These are phyloP conservation scores for Astraeus odoratus DNA, from an alignment of 768 basidiomycete genomes.

Conservation along the genomic window DNA sequence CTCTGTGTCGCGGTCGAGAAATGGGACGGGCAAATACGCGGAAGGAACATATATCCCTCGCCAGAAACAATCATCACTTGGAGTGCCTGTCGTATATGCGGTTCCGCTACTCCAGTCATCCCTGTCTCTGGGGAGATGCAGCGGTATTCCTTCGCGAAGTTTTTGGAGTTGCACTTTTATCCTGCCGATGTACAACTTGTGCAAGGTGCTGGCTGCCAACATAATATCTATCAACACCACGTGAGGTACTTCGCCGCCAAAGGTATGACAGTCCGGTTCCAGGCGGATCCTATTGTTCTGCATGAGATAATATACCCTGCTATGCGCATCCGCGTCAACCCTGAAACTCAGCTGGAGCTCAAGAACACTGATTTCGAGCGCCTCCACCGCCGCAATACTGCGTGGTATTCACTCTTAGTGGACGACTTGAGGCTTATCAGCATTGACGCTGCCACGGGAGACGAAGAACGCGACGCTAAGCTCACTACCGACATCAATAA, in stretches of 20 bases:
- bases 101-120: constrained; percentile 78
- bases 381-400: constrained; percentile 60
- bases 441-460: constrained; percentile 74
- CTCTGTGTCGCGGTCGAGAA: constrained; percentile 84
- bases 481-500: constrained; percentile 57
- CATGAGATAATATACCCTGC: constrained; percentile 90
- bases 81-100: constrained; percentile 79
- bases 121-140: constrained; percentile 89
- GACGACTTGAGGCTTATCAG: constrained; percentile 72
- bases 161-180: constrained; percentile 94
- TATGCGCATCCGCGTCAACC: constrained; percentile 75
- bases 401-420: constrained; percentile 70
- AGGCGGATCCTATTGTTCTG: constrained; percentile 72
- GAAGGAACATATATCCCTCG: constrained; percentile 46
- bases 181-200: constrained; percentile 79
- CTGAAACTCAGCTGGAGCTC: constrained; percentile 81
- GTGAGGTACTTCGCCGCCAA: constrained; percentile 83
- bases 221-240: constrained; percentile 92
- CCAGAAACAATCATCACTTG: constrained; percentile 85
- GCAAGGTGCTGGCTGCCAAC: constrained; percentile 85
- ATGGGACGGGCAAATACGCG: constrained; percentile 74
- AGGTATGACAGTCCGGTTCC: constrained; percentile 83
- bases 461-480: constrained; percentile 60
- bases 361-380: constrained; percentile 89
- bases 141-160: constrained; percentile 91